These are phyloP conservation scores for Oxyria digyna DNA, from an alignment of 148 eudicot species.

Conservation along the genomic window DNA sequence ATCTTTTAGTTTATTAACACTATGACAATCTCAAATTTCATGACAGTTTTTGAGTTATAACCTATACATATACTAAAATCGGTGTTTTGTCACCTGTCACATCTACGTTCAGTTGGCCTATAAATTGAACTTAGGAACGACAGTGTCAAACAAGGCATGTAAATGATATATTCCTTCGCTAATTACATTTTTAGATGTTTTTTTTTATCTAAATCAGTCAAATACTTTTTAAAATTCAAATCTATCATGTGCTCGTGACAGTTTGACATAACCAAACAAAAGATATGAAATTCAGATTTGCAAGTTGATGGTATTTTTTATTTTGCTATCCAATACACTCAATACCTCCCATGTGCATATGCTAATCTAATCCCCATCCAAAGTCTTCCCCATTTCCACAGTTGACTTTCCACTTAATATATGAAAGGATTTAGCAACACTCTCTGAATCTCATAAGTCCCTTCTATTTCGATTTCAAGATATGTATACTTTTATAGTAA, in stretches of 20 bases:
- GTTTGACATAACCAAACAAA: neutral
- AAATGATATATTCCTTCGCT: no score
- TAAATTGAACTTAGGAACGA: no score
- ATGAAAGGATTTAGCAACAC: neutral
- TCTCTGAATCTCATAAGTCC: neutral
- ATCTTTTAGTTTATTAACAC: no score
- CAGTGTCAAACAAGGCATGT: no score
- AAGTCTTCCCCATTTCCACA: neutral
- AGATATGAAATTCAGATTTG: neutral
- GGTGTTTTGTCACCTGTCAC: no score
- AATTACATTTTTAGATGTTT: no score
- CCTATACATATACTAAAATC: no score
- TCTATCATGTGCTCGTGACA: neutral
- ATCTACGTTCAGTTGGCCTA: no score
- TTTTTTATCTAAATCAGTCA: no score
- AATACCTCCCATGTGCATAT: constrained; percentile 4
- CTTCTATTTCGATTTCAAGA: no score
- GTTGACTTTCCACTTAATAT: neutral
- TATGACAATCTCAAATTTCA: no score
- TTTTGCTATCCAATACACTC: neutral
- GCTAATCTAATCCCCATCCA: neutral
- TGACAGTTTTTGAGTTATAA: no score
- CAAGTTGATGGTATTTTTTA: neutral
- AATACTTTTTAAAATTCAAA: neutral
- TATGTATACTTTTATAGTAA: neutral